Conservation (phyloP, 805 yeast species). For the Pachysolen tannophilus region DNA sequence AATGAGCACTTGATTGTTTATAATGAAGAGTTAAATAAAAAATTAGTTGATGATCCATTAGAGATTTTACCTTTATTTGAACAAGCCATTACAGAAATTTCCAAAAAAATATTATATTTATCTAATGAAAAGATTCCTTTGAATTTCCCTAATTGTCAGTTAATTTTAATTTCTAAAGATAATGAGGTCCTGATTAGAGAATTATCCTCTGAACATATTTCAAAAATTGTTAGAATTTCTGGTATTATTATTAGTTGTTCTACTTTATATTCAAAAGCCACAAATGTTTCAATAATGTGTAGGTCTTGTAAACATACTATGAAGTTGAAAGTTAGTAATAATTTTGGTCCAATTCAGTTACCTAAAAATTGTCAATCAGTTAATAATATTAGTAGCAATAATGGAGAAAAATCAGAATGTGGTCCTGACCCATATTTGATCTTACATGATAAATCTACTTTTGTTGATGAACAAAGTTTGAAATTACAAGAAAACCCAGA, state of each 20-base stretch:
- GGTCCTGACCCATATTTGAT: conserved; percentile 90
- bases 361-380: conserved; percentile 63
- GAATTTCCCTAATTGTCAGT: conserved; percentile 75
- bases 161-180: conserved; percentile 68
- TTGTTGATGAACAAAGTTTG: conserved; percentile 89
- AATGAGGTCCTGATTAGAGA: conserved; percentile 69
- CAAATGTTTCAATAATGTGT: conserved; percentile 77
- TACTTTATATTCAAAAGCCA: conserved; percentile 81
- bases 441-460: conserved; percentile 88
- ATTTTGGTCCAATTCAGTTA: conserved; percentile 61
- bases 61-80: conserved; percentile 86
- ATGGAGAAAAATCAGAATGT: conserved; percentile 51
- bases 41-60: conserved; percentile 76
- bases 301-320: conserved; percentile 79
- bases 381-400: conserved; percentile 33
- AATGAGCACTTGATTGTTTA: conserved; percentile 80
- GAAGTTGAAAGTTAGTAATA: conserved; percentile 50
- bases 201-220: conserved; percentile 78
- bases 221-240: conserved; percentile 82
- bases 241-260: conserved; percentile 93
- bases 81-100: conserved; percentile 76
- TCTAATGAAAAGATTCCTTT: conserved; percentile 42
- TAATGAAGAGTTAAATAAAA: conserved; percentile 84
- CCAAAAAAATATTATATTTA: conserved; percentile 57
- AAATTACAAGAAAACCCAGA: conserved; percentile 97